These are phyloP conservation scores for Hysterium pulicare DNA, from an alignment of 2,329 filamentous ascomycete species.

Conservation along the genomic window DNA sequence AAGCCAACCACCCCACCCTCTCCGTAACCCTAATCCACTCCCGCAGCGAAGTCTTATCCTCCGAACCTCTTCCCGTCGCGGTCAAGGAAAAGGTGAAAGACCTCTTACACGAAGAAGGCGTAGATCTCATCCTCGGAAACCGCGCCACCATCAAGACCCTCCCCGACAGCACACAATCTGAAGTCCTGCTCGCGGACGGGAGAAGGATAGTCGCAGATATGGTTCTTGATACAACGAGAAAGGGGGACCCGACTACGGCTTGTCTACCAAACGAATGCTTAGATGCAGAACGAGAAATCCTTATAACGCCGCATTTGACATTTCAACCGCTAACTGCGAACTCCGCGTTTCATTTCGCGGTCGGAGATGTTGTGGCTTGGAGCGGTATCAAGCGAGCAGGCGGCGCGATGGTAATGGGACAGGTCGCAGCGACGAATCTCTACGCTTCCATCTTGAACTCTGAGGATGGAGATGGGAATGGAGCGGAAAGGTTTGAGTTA, in stretches of 20 bases:
- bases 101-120: conserved; percentile 59
- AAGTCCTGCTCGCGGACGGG: too few relatives aligned
- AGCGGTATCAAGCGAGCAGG: conserved; percentile 78
- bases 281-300: conserved; percentile 64
- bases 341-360: conserved; percentile 60
- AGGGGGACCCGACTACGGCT: conserved; percentile 57
- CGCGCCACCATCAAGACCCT: conserved; percentile 50
- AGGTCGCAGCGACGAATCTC: conserved; percentile 60
- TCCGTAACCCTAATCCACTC: conserved; percentile 75
- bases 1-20: conserved; percentile 60
- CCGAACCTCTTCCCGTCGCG: conserved; percentile 67
- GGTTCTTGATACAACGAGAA: conserved; percentile 68
- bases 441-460: conserved; percentile 34
- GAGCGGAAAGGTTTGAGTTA: conserved; percentile 15
- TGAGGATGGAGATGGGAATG: conserved; percentile 16
- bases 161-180: conserved; percentile 38
- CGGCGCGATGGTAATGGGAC: conserved; percentile 70
- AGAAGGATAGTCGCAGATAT: conserved; percentile 61
- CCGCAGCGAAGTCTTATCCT: conserved; percentile 64
- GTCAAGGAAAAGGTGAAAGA: conserved; percentile 62
- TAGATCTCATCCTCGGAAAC: conserved; percentile 62
- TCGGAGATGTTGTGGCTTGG: conserved; percentile 69
- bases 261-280: conserved; percentile 60
- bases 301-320: conserved; percentile 54
- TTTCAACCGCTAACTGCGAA: conserved; percentile 57